Evolutionary conservation across 1,284 basidiomycete species (phyloP).

Genomic region (Mycosarcoma mackinlayi): DNA sequence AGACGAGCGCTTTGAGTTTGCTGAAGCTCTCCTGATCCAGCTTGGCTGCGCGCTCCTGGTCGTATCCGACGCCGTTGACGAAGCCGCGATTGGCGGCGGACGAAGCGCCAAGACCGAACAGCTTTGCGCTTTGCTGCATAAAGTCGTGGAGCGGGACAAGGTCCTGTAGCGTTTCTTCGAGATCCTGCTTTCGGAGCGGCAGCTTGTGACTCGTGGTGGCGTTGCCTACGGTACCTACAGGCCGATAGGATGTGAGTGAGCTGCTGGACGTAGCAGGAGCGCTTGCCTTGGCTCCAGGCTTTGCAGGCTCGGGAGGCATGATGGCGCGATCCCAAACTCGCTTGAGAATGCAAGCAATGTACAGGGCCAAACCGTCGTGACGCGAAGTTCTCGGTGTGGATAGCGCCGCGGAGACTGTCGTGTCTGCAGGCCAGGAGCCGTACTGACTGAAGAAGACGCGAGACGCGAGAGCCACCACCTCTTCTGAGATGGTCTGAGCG

Average conservation of each 20-base stretch:
- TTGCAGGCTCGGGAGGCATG: conserved; percentile 40
- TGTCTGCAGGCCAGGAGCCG: conserved; percentile 60
- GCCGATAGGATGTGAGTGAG: conserved; percentile 30
- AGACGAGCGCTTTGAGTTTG: conserved; percentile 79
- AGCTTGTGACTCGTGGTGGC: conserved; percentile 15
- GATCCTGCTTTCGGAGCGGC: conserved; percentile 42
- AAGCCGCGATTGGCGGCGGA: conserved; percentile 44
- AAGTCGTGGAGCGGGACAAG: conserved; percentile 57
- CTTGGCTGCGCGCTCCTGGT: conserved; percentile 49
- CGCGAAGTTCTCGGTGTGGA: conserved; percentile 69
- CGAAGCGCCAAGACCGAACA: conserved; percentile 55
- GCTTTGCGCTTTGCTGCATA: conserved; percentile 61
- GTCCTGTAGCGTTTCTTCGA: conserved; percentile 56
- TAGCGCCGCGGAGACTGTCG: conserved; percentile 48
- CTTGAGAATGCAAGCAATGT: conserved; percentile 84
- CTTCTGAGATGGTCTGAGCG: conserved; percentile 50
- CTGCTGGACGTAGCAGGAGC: conserved; percentile 10
- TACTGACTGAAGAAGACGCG: conserved; percentile 63
- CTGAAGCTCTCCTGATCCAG: conserved; percentile 83
- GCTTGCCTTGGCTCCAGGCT: conserved; percentile 35
- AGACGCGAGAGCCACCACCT: conserved; percentile 61
- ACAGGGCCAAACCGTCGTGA: conserved; percentile 87
- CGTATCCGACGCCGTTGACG: conserved; percentile 34
- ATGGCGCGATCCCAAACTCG: conserved; percentile 85
- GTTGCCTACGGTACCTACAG: conserved; percentile 5